These are phyloP conservation scores for Stagonosporopsis tanaceti DNA, from an alignment of 2,329 filamentous ascomycete genomes.

Conservation along the genomic window DNA sequence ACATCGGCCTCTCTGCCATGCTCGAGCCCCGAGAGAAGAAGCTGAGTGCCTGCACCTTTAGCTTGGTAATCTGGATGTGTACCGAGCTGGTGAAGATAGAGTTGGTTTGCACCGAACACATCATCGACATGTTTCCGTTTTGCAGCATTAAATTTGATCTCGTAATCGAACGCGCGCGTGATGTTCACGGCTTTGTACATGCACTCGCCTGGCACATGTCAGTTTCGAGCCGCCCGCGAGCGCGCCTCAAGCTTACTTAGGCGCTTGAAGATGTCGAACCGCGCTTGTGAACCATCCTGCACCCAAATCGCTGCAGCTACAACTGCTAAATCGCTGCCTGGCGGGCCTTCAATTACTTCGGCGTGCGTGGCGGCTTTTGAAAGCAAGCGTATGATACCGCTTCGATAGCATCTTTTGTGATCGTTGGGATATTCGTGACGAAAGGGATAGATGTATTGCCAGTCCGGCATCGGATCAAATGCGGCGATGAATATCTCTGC, in stretches of 20 bases:
- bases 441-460: slow-evolving; percentile 2
- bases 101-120: background rate
- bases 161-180: background rate
- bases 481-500: background rate
- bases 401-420: background rate
- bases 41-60: background rate
- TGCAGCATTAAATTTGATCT: background rate
- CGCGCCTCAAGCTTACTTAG: background rate
- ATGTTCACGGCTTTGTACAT: background rate
- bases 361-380: background rate
- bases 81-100: background rate
- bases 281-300: background rate
- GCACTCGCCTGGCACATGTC: background rate
- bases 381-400: background rate
- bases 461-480: background rate
- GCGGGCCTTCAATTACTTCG: background rate
- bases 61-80: background rate
- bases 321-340: background rate
- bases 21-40: background rate
- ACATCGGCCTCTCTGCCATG: background rate
- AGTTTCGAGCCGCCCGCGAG: background rate
- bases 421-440: background rate
- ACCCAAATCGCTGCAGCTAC: background rate
- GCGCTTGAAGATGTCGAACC: background rate
- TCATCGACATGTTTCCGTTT: background rate